Evolutionary conservation across 129 eudicot genomes (phyloP), one percentile per base, ranked within the genome.

Genomic region (Flaveria bidentis): DNA sequence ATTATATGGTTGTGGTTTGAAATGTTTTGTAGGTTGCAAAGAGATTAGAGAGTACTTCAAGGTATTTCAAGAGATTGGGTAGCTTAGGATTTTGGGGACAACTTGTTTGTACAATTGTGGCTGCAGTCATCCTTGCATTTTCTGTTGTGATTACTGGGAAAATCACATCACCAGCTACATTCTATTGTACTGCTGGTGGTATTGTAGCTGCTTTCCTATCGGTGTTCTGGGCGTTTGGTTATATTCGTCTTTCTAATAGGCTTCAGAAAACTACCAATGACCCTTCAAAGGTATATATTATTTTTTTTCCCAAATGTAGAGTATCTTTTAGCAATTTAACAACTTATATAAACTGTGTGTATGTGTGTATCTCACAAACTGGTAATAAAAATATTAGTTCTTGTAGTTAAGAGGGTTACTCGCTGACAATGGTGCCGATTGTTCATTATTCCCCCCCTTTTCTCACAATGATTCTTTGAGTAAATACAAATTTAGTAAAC

Each of bases 81-180:
- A 83, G 86, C 76, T 87, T 92, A 60, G 97, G 97, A 13, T 92
- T 92, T 60, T 92, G 97, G 97, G 88, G 88, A n/a, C 97, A 92
- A 71, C 87, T 92, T 41, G 80, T 86, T 63, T 86, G 82, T 78
- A 89, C 98, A 1, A 70, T 84, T 80, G 91, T 89, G 39, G 71
- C 88, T 80, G 97, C 96, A 30, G 97, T 84, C 51, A 89, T 89
- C 75, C 91, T 90, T 75, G 87, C 96, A 13, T 92, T 86, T 78
- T 87, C 98, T 9, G 63, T 84, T 74, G 78, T 86, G 15, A 71
- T 89, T 60, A 87, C 96, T 6, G 91, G 96, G 55, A 89, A 83
- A 78, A 80, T 92, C 73, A 82, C 90, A 4, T 92, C 98, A 26
- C 98, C 98, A 13, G 86, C 77, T 33, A 88, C 98, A 7, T 92